Conservation (phyloP, 805 yeast species). For the Spathaspora passalidarum region DNA sequence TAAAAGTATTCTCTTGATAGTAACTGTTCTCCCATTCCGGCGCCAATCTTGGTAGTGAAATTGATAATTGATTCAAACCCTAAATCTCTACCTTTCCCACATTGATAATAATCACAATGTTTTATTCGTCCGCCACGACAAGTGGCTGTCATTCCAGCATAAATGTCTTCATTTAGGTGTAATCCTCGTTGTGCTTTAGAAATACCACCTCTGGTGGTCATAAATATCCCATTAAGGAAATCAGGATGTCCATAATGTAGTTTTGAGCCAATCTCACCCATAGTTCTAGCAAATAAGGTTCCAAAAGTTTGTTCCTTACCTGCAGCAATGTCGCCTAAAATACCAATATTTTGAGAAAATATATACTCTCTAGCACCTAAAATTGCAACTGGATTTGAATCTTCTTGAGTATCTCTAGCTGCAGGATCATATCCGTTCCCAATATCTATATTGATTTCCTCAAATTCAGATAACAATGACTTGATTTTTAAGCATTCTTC, state of each 20-base stretch:
- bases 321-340: slow-evolving; percentile 94
- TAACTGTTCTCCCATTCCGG: slow-evolving; percentile 98
- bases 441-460: slow-evolving; percentile 62
- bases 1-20: slow-evolving; percentile 89
- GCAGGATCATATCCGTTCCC: slow-evolving; percentile 55
- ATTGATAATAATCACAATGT: slow-evolving; percentile 93
- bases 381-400: slow-evolving; percentile 62
- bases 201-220: slow-evolving; percentile 95
- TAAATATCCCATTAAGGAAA: slow-evolving; percentile 82
- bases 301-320: slow-evolving; percentile 98
- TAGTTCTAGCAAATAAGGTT: slow-evolving; percentile 87
- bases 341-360: slow-evolving; percentile 89
- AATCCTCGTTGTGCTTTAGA: slow-evolving; percentile 93
- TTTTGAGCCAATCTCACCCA: slow-evolving; percentile 93
- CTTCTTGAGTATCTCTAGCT: slow-evolving; percentile 14
- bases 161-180: slow-evolving; percentile 91
- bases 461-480: slow-evolving; percentile 86
- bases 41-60: slow-evolving; percentile 93
- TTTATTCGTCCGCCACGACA: slow-evolving; percentile 90
- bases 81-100: slow-evolving; percentile 95
- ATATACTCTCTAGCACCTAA: slow-evolving; percentile 94
- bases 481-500: slow-evolving; percentile 93
- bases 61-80: slow-evolving; percentile 91
- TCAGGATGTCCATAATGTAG: slow-evolving; percentile 97
- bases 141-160: slow-evolving; percentile 90